These are phyloP conservation scores for Oidiodendron maius DNA, from an alignment of 495 filamentous ascomycete species.

Conservation along the genomic window DNA sequence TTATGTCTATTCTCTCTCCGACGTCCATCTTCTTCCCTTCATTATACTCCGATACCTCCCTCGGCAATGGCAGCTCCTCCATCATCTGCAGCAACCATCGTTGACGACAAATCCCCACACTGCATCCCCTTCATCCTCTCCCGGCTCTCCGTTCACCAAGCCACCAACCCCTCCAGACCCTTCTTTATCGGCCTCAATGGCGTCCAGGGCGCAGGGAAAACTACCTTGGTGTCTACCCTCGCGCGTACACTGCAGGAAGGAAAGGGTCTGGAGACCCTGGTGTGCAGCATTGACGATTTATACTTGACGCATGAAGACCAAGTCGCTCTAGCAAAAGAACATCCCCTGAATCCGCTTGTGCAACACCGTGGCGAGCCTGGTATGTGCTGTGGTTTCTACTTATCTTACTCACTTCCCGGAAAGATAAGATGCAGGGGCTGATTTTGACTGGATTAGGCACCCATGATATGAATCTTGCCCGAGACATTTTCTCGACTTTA, in stretches of 20 bases:
- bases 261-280: conserved; percentile 58
- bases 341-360: conserved; percentile 68
- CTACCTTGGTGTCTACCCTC: conserved; percentile 72
- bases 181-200: conserved; percentile 59
- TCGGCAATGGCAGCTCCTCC: background rate
- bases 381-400: too few species aligned
- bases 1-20: too few species aligned
- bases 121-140: conserved; percentile 82
- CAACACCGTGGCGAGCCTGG: conserved; percentile 78
- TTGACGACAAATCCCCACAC: conserved; percentile 83
- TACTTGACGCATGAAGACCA: conserved; percentile 75
- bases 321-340: conserved; percentile 53
- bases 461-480: conserved; percentile 69
- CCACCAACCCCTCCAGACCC: conserved; percentile 26
- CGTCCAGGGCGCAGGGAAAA: conserved; percentile 87
- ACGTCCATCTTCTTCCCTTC: too few species aligned
- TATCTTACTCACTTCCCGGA: too few species aligned
- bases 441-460: too few species aligned
- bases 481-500: conserved; percentile 57
- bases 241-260: conserved; percentile 57
- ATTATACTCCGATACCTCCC: too few species aligned
- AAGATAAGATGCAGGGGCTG: too few species aligned
- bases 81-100: conserved; percentile 27
- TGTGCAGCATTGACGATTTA: conserved; percentile 87
- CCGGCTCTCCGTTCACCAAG: conserved; percentile 46